These are phyloP conservation scores for Penicillium crystallinum DNA, from an alignment of 495 filamentous ascomycete species.

Conservation along the genomic window DNA sequence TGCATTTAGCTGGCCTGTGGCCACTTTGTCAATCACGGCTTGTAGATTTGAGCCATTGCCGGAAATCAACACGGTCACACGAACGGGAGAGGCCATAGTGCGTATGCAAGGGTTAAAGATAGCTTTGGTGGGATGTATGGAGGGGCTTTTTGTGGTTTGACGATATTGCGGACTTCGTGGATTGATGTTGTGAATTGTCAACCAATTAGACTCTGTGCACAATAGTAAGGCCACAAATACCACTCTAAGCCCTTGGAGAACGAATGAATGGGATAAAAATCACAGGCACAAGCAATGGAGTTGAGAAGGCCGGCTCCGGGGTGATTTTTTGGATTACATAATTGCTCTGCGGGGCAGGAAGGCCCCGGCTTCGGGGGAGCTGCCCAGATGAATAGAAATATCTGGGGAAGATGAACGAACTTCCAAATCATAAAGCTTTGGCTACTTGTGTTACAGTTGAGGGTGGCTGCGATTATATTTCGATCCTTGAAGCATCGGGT, in stretches of 20 bases:
- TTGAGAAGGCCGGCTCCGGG: neutral
- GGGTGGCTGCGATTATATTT: neutral
- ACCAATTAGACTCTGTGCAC: neutral
- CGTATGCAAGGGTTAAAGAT: neutral
- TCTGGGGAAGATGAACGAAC: neutral
- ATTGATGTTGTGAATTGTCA: neutral
- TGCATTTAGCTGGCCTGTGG: slow-evolving; percentile 50
- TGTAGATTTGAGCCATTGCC: slow-evolving; percentile 86
- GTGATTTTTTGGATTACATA: neutral
- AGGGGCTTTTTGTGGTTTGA: neutral
- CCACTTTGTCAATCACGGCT: slow-evolving; percentile 75
- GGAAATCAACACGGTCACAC: slow-evolving; percentile 64
- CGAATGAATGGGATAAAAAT: neutral
- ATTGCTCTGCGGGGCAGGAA: slow-evolving; percentile 2
- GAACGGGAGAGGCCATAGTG: slow-evolving; percentile 33
- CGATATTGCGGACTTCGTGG: neutral
- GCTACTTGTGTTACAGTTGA: neutral
- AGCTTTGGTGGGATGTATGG: neutral
- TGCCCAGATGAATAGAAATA: neutral
- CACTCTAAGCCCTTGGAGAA: neutral
- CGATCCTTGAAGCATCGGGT: neutral
- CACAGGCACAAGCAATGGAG: neutral
- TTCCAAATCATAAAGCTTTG: neutral
- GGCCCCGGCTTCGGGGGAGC: neutral
- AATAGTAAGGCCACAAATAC: neutral